A percentile compares a stretch with the other conserved stretches of the same genome.
These are phyloP conservation scores for Saraca asoca DNA, from an alignment of 331 rosid genomes.

Conservation along the genomic window DNA sequence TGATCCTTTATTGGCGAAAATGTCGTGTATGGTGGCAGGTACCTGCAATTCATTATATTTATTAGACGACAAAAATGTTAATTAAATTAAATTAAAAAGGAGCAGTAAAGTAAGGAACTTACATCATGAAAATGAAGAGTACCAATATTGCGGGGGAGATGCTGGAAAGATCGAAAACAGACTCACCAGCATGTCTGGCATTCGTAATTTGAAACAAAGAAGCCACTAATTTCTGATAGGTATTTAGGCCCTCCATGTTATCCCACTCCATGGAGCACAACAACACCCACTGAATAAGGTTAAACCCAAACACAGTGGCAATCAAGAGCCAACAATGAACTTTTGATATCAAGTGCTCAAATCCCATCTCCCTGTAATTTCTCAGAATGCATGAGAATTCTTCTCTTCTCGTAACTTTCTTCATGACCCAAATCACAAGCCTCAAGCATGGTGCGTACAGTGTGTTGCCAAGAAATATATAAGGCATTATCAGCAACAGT, in stretches of 20 bases:
- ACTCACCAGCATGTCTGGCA: conserved; percentile 70
- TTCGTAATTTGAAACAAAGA: conserved; percentile 53
- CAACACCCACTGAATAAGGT: conserved; percentile 46
- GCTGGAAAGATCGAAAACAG: conserved; percentile 58
- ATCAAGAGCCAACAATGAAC: conserved; percentile 43
- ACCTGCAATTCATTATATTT: conserved; percentile 63
- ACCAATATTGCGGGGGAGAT: conserved; percentile 69
- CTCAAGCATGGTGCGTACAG: conserved; percentile 57
- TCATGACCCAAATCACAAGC: conserved; percentile 44
- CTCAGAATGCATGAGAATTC: conserved; percentile 47
- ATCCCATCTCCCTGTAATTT: conserved; percentile 46
- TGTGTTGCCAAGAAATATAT: conserved; percentile 55
- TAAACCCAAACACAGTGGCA: conserved; percentile 47
- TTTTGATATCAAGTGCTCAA: conserved; percentile 49
- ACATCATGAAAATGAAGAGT: conserved; percentile 70
- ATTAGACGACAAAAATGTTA: too few species aligned
- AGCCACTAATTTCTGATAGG: conserved; percentile 52
- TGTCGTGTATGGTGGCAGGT: conserved; percentile 69
- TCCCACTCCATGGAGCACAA: conserved; percentile 75
- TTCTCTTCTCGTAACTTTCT: conserved; percentile 38
- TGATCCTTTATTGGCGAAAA: conserved; percentile 41
- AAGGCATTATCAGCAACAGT: conserved; percentile 48
- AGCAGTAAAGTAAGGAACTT: conserved; percentile 26
- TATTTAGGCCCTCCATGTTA: conserved; percentile 53
- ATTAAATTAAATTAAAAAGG: too few species aligned